Evolutionary conservation across 2,329 filamentous ascomycete genomes (phyloP), one percentile per base, ranked within the genome.

Genomic region (Aspergillus sclerotialis): DNA sequence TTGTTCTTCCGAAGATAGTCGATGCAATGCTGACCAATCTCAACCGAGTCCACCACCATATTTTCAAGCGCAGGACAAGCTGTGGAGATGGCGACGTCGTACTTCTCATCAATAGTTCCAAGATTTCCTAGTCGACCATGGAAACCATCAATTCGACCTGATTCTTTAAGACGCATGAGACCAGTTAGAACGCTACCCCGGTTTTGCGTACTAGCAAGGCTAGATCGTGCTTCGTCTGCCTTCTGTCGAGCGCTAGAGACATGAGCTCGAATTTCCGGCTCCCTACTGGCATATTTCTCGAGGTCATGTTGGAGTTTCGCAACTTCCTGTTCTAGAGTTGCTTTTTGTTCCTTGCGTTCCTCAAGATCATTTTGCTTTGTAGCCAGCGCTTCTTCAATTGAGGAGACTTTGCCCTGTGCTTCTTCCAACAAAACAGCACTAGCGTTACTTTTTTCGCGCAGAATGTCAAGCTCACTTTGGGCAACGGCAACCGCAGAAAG

Each of bases 1-100:
- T 95, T 95, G 51, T 94, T 98, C 70, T 96, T 98, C 36, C 92
- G 80, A 9, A 98, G 73, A 54, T 98, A 92, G 55, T 96, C 92
- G 44, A 98, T 96, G 61, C 93, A 98, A 58, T 96, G 89, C 61
- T 98, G 92, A 44, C 89, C 92, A 38, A 88, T 85, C 52, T 96
- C 92, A 10, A 96, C 90, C 1, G 86, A 89, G 51, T 96, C 92
- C 1, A 94, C 94, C 7, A 98, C 90, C 62, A 98, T 89, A 55
- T 96, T 94, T 61, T 98, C 87, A 7, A 98, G 76, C 2, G 84
- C 76, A 29, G 85, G 81, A 48, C 92, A 96, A 8, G 92, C 93
- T 0, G 92, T 98, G 0, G 93, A 98, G 40, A 98, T 94, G n/a
- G 92, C 92, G 28, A 98, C 79, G 53, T 98, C 92, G 60, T 94